Evolutionary conservation across 306 rosid species (phyloP).

Genomic region (Prinsepia uniflora): DNA sequence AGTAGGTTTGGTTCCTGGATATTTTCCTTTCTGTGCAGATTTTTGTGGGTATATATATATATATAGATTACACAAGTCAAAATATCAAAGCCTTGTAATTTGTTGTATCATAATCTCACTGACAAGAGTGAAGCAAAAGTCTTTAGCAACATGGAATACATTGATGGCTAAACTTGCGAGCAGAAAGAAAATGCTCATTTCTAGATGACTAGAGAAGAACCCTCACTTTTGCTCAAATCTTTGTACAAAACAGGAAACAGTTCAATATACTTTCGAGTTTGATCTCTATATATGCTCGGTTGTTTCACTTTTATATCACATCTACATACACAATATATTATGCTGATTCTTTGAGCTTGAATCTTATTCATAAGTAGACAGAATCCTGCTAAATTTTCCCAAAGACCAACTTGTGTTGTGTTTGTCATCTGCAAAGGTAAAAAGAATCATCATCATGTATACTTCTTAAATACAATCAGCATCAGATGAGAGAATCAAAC

Average conservation of each 20-base stretch:
- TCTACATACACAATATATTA: neutral
- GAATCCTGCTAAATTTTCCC: neutral
- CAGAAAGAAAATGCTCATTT: neutral
- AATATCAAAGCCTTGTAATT: neutral
- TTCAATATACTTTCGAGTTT: neutral
- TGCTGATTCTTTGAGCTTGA: neutral
- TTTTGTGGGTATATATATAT: neutral
- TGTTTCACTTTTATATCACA: neutral
- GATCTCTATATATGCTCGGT: neutral
- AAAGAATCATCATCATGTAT: too few species aligned
- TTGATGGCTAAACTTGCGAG: constrained; percentile 18
- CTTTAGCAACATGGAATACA: constrained; percentile 17
- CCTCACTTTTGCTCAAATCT: neutral
- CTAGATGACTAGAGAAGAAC: neutral
- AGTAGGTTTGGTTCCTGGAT: constrained; percentile 27
- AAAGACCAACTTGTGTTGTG: neutral
- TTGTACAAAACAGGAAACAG: constrained; percentile 1
- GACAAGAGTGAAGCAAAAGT: neutral
- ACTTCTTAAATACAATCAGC: too few species aligned
- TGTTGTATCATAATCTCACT: constrained; percentile 5
- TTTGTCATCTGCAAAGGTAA: too few species aligned
- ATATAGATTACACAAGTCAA: neutral
- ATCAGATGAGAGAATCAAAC: too few species aligned
- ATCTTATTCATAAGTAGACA: neutral
- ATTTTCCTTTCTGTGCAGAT: neutral